Percentiles rank a stretch among this genome's conserved stretches.
Evolutionary conservation across 495 filamentous ascomycete genomes (phyloP).

Genomic region (Clavariopsis aquatica): DNA sequence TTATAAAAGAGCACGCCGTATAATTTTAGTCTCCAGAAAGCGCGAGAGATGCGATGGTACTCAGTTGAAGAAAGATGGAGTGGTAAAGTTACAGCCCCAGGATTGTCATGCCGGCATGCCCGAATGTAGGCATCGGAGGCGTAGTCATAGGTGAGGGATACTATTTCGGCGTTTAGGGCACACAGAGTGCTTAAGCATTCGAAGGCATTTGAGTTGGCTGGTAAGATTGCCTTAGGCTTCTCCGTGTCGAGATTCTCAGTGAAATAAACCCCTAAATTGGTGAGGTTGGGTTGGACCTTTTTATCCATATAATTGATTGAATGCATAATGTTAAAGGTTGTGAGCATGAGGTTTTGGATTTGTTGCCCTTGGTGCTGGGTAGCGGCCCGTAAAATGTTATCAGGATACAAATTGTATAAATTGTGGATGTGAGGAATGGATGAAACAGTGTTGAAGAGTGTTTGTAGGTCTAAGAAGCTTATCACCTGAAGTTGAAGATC

Average conservation of each 20-base stretch:
- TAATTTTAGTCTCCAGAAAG: not conserved
- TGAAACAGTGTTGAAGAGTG: not conserved
- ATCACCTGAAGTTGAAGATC: not conserved
- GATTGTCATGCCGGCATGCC: not conserved
- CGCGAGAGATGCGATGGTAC: not conserved
- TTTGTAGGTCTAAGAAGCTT: not conserved
- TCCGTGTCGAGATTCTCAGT: not conserved
- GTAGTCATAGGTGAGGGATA: not conserved
- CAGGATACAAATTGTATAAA: not conserved
- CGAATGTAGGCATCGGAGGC: conserved; percentile 1
- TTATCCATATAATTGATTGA: not conserved
- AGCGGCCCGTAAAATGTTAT: not conserved
- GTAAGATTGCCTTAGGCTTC: not conserved
- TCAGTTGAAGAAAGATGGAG: conserved; percentile 3
- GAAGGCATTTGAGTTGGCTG: not conserved
- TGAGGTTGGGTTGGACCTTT: not conserved
- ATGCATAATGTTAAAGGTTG: not conserved
- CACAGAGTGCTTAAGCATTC: not conserved
- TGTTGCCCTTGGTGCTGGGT: not conserved
- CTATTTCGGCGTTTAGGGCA: not conserved
- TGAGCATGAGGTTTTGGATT: conserved; percentile 1
- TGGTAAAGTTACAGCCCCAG: not conserved
- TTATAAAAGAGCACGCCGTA: conserved; percentile 7
- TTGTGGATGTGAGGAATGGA: not conserved
- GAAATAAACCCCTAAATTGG: not conserved